phyloP scores from a whole-genome alignment of 306 rosid genomes.

The Fragaria iinumae region DNA sequence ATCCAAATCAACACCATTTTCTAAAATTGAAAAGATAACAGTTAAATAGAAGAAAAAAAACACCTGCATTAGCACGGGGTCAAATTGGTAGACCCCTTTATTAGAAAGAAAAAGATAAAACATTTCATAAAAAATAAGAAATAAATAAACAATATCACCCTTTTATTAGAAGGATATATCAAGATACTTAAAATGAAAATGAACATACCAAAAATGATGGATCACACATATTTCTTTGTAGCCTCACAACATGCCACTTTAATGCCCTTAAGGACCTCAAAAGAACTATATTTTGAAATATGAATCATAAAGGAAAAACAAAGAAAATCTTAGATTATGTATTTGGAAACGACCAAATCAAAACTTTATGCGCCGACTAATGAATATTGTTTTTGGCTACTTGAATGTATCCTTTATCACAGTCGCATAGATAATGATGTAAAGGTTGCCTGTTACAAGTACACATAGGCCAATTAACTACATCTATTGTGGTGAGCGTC shows the following conservation, averaged over 20 bases:
- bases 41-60: neutral
- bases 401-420: neutral
- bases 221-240: neutral
- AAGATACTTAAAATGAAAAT: neutral
- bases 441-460: neutral
- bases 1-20: neutral
- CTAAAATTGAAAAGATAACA: neutral
- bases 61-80: neutral
- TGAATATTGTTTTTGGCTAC: too few species aligned
- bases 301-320: neutral
- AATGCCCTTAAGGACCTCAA: neutral
- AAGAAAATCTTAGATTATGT: neutral
- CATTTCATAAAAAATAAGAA: too few species aligned
- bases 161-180: neutral
- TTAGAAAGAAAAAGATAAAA: too few species aligned
- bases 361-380: neutral
- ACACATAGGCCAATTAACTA: neutral
- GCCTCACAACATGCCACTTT: neutral
- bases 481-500: too few species aligned
- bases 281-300: neutral
- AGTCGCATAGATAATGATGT: too few species aligned
- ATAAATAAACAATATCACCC: neutral
- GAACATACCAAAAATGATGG: neutral
- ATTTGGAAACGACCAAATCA: neutral
- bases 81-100: neutral